Evolutionary conservation across 2,329 filamentous ascomycete genomes (phyloP), one percentile per base, ranked within the genome.

Genomic region (Rhytidhysteron rufulum): DNA sequence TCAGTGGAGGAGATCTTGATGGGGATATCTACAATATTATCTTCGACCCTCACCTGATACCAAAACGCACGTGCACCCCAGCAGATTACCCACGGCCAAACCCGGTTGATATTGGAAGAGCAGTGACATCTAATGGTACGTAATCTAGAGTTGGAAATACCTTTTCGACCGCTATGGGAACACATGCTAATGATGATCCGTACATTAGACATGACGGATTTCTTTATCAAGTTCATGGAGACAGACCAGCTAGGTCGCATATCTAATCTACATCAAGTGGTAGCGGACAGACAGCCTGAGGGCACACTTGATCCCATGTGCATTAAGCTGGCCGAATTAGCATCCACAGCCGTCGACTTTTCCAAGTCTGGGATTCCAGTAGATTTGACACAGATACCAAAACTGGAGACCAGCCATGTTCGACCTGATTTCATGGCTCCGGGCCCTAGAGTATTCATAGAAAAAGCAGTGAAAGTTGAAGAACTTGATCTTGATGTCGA

Each of bases 21-120:
- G 88, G 88, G 0, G 89, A 95, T 58, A 67, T 87, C 0, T 95
- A 86, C 62, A 85, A 88, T 48, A 67, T 94, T 36, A 86, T 94
- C 34, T 93, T 79, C 73, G 87, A 94, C 49, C 50, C 63, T 0
- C 55, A 61, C 0, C 70, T 81, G 0, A 60, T 75, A 2, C 72
- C 77, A 0, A 58, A 55, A 4, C 18, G 19, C 10, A 29, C 13
- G 11, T 52, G 42, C 0, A 69, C 65, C 1, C 79, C 88, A 0
- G 87, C 88, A 0, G 79, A 88, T 47, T 94, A 95, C 50, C 75
- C 80, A 3, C 73, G 79, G 1, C 70, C 78, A 0, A 13, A 49
- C 0, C 78, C 85, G 0, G 44, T 72, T 0, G 71, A 82, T 34
- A 74, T 94, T n/a, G 71, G 74, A 6, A 72, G 84, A 1, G 46